A percentile compares a stretch with the other conserved stretches of the same genome.
Conservation (phyloP, 208 protist species). For the Wallacemonas rigidus region DNA sequence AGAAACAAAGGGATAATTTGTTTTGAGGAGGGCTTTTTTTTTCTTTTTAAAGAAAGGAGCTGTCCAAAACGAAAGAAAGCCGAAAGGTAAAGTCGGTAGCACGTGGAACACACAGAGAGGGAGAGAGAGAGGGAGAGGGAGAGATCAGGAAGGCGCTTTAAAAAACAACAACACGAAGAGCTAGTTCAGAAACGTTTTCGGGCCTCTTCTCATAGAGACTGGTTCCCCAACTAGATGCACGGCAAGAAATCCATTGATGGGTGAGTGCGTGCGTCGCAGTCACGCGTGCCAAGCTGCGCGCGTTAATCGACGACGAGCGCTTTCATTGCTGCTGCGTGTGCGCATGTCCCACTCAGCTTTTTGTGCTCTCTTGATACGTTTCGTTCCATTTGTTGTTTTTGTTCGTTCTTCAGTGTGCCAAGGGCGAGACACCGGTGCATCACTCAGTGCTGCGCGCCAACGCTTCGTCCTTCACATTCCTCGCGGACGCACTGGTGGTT, state of each 20-base stretch:
- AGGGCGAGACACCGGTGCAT: too few species aligned
- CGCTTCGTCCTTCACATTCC: neutral
- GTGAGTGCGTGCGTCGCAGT: too few species aligned
- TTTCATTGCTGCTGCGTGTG: too few species aligned
- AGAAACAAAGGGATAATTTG: neutral
- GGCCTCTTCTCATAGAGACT: too few species aligned
- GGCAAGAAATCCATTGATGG: too few species aligned
- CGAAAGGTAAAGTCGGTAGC: neutral
- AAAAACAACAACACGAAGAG: too few species aligned
- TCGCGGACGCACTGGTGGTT: neutral
- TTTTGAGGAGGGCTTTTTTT: neutral
- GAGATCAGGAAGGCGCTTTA: slow-evolving; percentile 8
- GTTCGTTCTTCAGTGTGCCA: neutral
- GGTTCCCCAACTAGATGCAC: too few species aligned
- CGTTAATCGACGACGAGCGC: too few species aligned
- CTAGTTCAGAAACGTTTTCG: too few species aligned
- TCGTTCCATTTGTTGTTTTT: neutral
- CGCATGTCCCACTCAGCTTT: too few species aligned
- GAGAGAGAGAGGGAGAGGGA: slow-evolving; percentile 15
- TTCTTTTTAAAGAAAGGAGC: neutral
- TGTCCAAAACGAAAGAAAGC: slow-evolving; percentile 14
- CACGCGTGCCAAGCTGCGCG: too few species aligned
- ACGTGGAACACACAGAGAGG: slow-evolving; percentile 3
- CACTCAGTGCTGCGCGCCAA: neutral
- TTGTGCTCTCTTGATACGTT: neutral